A percentile compares a stretch with the other conserved stretches of the same genome.
Evolutionary conservation across 176 grass and related monocot genomes (phyloP).

Genomic region (Metroxylon sagu): DNA sequence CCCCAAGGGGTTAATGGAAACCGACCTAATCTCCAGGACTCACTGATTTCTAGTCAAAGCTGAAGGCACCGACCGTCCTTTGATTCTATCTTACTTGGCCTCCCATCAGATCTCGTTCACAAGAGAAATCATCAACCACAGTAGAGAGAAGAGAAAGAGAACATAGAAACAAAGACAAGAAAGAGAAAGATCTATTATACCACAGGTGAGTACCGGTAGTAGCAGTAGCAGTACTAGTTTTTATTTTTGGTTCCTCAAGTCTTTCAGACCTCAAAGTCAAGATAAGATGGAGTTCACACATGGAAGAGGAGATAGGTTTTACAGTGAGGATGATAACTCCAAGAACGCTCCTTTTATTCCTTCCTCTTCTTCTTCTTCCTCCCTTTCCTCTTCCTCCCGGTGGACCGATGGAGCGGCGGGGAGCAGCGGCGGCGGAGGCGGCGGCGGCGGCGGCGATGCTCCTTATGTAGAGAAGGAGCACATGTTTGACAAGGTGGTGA

Average conservation of each 20-base stretch:
- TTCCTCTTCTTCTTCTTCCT: constrained; percentile 16
- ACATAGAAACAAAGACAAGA: too few relatives aligned
- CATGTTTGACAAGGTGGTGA: constrained; percentile 98
- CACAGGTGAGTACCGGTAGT: too few relatives aligned
- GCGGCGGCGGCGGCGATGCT: neutral
- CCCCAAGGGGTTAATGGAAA: constrained; percentile 4
- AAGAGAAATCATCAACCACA: too few relatives aligned
- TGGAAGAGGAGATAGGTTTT: constrained; percentile 17
- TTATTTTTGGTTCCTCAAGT: too few relatives aligned
- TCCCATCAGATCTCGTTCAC: too few relatives aligned
- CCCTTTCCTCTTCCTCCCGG: constrained; percentile 3
- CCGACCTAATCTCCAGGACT: constrained; percentile 6
- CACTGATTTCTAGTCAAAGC: constrained; percentile 2
- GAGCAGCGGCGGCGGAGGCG: constrained; percentile 1
- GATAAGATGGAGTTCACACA: constrained; percentile 29
- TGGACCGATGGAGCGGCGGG: constrained; percentile 3
- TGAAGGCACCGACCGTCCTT: constrained; percentile 9
- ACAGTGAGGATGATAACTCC: constrained; percentile 12
- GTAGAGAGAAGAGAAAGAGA: too few relatives aligned
- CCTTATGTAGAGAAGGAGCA: constrained; percentile 68
- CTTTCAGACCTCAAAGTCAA: too few relatives aligned
- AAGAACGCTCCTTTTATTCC: constrained; percentile 1
- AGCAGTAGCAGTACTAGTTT: too few relatives aligned
- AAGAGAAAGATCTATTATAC: too few relatives aligned
- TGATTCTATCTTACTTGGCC: neutral